Conservation (phyloP, 106 monocot species). For the Agapanthus africanus region DNA sequence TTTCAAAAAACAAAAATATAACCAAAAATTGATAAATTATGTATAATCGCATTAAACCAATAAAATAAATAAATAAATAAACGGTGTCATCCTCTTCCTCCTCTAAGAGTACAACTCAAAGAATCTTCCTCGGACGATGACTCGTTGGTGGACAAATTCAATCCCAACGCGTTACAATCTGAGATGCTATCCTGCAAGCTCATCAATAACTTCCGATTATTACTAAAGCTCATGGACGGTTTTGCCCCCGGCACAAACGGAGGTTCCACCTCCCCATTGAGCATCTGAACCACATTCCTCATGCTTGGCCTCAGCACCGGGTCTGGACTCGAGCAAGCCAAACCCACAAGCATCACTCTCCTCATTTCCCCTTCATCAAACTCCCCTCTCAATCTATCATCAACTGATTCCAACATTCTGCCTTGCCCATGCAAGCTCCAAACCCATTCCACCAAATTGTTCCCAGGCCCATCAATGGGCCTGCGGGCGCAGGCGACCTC, state of each 20-base stretch:
- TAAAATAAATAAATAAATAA: no score
- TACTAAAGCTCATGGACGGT: slow-evolving; percentile 62
- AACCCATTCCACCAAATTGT: slow-evolving; percentile 87
- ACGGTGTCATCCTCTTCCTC: no score
- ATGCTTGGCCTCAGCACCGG: slow-evolving; percentile 61
- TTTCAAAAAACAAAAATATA: no score
- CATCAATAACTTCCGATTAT: slow-evolving; percentile 60
- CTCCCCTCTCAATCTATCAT: slow-evolving; percentile 47
- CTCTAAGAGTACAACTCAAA: slow-evolving; percentile 27
- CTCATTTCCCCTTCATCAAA: slow-evolving; percentile 69
- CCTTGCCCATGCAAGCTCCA: slow-evolving; percentile 74
- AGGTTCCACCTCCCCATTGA: slow-evolving; percentile 65
- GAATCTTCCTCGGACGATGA: slow-evolving; percentile 42
- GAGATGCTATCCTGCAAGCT: slow-evolving; percentile 85
- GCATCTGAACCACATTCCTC: slow-evolving; percentile 81
- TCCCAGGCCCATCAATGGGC: slow-evolving; percentile 42
- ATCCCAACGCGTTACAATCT: slow-evolving; percentile 60
- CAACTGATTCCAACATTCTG: slow-evolving; percentile 47
- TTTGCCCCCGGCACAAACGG: slow-evolving; percentile 61
- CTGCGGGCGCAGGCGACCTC: slow-evolving; percentile 77
- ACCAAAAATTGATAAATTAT: no score
- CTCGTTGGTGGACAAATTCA: slow-evolving; percentile 17
- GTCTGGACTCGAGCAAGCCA: slow-evolving; percentile 85
- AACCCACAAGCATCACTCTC: slow-evolving; percentile 48
- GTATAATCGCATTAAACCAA: no score